A percentile compares a stretch with the other conserved stretches of the same genome.
These are phyloP conservation scores for Hirsutella minnesotensis DNA, from an alignment of 2,329 filamentous ascomycete genomes.

Conservation along the genomic window DNA sequence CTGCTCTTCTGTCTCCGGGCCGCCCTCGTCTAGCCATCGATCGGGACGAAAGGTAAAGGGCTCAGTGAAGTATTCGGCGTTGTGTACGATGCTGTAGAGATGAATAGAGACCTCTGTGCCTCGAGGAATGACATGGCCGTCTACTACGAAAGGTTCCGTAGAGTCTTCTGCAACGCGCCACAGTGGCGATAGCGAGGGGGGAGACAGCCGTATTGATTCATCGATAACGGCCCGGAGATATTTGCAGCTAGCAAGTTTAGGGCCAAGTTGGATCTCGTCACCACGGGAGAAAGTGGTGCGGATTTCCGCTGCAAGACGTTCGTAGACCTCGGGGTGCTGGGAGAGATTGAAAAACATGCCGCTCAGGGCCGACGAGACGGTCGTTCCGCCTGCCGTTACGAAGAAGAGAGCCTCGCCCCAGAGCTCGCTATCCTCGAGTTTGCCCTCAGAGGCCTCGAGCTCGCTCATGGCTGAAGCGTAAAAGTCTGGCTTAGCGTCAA, in stretches of 20 bases:
- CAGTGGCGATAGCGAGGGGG: not conserved
- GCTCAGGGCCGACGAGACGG: not conserved
- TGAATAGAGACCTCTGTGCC: conserved; percentile 1
- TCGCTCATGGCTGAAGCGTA: not conserved
- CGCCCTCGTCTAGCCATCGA: conserved; percentile 5
- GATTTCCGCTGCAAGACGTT: conserved; percentile 1
- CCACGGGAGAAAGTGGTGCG: not conserved
- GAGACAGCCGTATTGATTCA: conserved; percentile 1
- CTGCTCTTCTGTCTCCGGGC: not conserved
- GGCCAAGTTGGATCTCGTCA: conserved; percentile 2
- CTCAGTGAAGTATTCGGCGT: conserved; percentile 7
- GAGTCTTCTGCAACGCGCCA: conserved; percentile 1
- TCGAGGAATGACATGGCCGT: conserved; percentile 2
- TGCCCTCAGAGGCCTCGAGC: not conserved
- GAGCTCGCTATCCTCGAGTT: conserved; percentile 1
- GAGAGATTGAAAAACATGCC: conserved; percentile 3
- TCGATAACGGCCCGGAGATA: conserved; percentile 3
- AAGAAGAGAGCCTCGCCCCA: conserved; percentile 1
- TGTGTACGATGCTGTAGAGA: conserved; percentile 1
- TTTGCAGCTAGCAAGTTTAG: not conserved
- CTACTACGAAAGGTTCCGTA: not conserved
- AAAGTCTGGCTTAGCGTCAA: not conserved
- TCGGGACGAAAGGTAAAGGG: conserved; percentile 7
- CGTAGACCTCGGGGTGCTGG: not conserved
- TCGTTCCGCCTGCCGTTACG: not conserved